phyloP scores from a whole-genome alignment of 495 filamentous ascomycete genomes.

The Poronia punctata region DNA sequence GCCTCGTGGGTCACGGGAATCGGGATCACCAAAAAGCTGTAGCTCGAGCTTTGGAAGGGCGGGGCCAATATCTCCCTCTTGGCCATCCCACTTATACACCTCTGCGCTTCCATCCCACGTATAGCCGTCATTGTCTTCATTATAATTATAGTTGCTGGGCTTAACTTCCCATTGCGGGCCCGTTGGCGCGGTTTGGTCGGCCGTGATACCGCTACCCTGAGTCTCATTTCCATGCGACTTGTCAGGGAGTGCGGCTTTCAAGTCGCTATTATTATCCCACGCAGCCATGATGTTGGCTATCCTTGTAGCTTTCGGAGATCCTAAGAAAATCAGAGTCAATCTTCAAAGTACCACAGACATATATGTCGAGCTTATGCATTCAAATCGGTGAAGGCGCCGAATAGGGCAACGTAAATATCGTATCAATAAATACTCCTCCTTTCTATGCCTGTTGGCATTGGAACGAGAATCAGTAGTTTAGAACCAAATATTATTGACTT shows the following conservation, averaged over 20 bases:
- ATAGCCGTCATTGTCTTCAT: constrained; percentile 26
- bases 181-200: constrained; percentile 13
- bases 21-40: constrained; percentile 56
- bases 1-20: constrained; percentile 28
- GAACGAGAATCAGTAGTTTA: too few relatives aligned
- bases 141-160: constrained; percentile 49
- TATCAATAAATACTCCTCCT: too few relatives aligned
- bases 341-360: too few relatives aligned
- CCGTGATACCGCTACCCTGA: constrained; percentile 10
- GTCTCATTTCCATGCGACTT: constrained; percentile 4
- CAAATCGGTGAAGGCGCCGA: too few relatives aligned
- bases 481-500: too few relatives aligned
- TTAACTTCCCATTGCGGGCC: constrained; percentile 50
- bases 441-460: too few relatives aligned
- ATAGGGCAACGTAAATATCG: too few relatives aligned
- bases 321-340: too few relatives aligned
- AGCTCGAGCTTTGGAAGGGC: constrained; percentile 57
- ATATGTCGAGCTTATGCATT: too few relatives aligned
- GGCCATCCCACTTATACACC: constrained; percentile 79
- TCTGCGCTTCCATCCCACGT: constrained; percentile 42
- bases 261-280: constrained; percentile 30
- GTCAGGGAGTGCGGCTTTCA: constrained; percentile 27
- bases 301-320: too few relatives aligned
- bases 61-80: constrained; percentile 80
- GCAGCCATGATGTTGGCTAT: constrained; percentile 25